Percentiles rank a stretch among this genome's conserved stretches.
These are phyloP conservation scores for Glycyrrhiza uralensis DNA, from an alignment of 306 rosid genomes.

Conservation along the genomic window DNA sequence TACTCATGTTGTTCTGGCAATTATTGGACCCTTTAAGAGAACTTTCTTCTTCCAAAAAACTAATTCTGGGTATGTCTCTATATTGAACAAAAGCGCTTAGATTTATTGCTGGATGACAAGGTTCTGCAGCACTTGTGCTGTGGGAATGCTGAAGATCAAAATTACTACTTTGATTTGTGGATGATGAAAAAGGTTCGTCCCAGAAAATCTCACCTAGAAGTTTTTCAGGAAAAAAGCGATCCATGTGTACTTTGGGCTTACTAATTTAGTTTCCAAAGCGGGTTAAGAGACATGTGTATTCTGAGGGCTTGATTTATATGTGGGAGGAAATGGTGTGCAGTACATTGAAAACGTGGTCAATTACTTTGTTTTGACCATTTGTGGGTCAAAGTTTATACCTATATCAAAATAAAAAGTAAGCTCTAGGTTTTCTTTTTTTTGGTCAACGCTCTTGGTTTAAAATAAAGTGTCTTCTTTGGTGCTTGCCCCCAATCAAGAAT, in stretches of 20 bases:
- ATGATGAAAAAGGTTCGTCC: slow-evolving; percentile 21
- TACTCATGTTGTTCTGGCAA: slow-evolving; percentile 34
- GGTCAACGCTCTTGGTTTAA: not conserved
- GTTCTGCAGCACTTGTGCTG: not conserved
- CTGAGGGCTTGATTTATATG: not conserved
- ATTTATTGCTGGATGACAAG: not conserved
- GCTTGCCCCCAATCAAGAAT: slow-evolving; percentile 26
- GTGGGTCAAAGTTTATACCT: slow-evolving; percentile 30
- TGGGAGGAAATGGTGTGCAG: not conserved
- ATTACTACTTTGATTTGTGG: slow-evolving; percentile 24
- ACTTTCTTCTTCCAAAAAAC: not conserved
- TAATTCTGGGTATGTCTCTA: slow-evolving; percentile 16
- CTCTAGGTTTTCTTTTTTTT: too few species aligned
- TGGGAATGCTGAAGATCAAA: slow-evolving; percentile 14
- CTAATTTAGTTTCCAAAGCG: not conserved
- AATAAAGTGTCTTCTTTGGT: not conserved
- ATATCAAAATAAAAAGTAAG: too few species aligned
- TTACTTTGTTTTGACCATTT: slow-evolving; percentile 2
- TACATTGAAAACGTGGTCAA: slow-evolving; percentile 51
- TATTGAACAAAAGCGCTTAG: slow-evolving; percentile 50
- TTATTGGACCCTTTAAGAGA: not conserved
- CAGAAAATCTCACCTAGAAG: slow-evolving; percentile 45
- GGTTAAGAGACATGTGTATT: slow-evolving; percentile 3
- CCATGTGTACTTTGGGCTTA: slow-evolving; percentile 19
- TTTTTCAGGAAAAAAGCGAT: slow-evolving; percentile 26